These are phyloP conservation scores for Chlorella variabilis DNA, from an alignment of 163 green algal genomes.

Conservation along the genomic window DNA sequence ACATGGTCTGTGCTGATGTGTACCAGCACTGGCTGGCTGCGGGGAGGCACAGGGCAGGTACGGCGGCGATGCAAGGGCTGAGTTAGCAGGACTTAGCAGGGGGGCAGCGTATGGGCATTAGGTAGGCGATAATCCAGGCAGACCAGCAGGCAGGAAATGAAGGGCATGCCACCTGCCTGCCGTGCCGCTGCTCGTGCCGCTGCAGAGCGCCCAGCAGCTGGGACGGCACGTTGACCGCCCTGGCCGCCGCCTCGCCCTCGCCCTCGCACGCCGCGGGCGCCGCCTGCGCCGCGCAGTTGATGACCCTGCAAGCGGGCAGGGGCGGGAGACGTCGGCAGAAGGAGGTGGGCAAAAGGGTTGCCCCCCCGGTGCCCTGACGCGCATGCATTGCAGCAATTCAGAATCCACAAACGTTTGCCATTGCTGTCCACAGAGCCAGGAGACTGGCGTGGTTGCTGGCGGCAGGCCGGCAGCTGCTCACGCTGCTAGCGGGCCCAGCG, in stretches of 20 bases:
- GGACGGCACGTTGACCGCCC: conserved; percentile 62
- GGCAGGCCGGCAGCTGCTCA: neutral
- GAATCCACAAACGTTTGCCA: too few species aligned
- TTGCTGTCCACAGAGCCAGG: too few species aligned
- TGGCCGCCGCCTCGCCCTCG: conserved; percentile 42
- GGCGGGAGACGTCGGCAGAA: too few species aligned
- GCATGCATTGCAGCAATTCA: too few species aligned
- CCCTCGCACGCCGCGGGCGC: conserved; percentile 58
- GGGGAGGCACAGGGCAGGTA: neutral
- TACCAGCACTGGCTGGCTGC: conserved; percentile 47
- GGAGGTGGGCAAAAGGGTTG: neutral
- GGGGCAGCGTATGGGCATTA: too few species aligned
- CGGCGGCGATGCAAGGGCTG: too few species aligned
- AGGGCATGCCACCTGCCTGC: neutral
- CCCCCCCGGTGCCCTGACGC: too few species aligned
- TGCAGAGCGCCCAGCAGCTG: conserved; percentile 55
- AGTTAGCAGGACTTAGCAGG: too few species aligned
- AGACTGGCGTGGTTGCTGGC: too few species aligned
- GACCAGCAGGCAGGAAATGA: too few species aligned
- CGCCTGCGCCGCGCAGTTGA: conserved; percentile 69
- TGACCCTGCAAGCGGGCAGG: conserved; percentile 48
- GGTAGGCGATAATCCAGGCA: too few species aligned
- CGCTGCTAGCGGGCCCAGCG: conserved; percentile 44
- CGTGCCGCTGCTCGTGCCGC: neutral
- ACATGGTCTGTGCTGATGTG: conserved; percentile 71